These are phyloP conservation scores for Clonostachys solani DNA, from an alignment of 2,329 filamentous ascomycete genomes.

Conservation along the genomic window DNA sequence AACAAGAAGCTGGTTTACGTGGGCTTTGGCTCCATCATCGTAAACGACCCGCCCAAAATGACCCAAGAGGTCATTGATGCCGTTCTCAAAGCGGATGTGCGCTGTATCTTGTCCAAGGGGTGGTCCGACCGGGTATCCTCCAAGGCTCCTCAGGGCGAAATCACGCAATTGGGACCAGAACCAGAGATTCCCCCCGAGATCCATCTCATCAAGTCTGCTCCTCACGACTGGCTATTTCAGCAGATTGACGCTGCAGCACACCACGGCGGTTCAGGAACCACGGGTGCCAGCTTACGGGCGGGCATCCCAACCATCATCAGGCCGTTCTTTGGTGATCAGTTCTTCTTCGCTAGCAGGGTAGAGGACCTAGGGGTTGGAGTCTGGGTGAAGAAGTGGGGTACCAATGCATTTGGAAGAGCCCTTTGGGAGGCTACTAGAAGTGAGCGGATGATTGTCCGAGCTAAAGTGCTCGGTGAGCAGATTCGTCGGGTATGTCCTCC, in stretches of 20 bases:
- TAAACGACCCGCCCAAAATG: conserved; percentile 82
- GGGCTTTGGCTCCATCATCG: conserved; percentile 94
- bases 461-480: conserved; percentile 73
- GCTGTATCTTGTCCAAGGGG: conserved; percentile 92
- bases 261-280: conserved; percentile 92
- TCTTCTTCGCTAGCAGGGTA: conserved; percentile 86
- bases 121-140: conserved; percentile 79
- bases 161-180: conserved; percentile 39
- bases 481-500: conserved; percentile 69
- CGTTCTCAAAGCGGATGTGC: conserved; percentile 84
- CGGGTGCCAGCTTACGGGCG: conserved; percentile 84
- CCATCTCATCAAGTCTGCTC: conserved; percentile 81
- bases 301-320: conserved; percentile 93
- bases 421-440: conserved; percentile 90
- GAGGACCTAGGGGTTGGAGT: conserved; percentile 93
- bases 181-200: conserved; percentile 74
- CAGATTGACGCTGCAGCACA: conserved; percentile 94
- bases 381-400: conserved; percentile 83
- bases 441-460: conserved; percentile 87
- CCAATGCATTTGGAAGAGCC: conserved; percentile 78
- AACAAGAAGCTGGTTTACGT: conserved; percentile 93
- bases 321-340: conserved; percentile 97
- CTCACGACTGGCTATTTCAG: conserved; percentile 93
- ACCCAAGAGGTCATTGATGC: conserved; percentile 92
- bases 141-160: conserved; percentile 20